Conservation (phyloP, 768 basidiomycete species). For the Trametes cinnabarina region DNA sequence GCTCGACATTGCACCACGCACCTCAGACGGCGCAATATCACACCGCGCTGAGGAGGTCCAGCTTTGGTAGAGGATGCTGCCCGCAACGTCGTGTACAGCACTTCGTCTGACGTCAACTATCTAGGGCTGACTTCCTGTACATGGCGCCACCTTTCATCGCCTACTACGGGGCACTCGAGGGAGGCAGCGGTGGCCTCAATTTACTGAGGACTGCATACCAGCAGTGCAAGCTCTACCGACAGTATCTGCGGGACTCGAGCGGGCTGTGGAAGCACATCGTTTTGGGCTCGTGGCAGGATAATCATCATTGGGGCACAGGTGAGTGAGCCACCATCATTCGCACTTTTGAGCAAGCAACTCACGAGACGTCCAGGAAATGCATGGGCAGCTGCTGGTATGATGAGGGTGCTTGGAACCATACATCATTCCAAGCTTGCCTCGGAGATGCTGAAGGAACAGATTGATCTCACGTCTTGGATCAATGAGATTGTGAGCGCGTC, state of each 20-base stretch:
- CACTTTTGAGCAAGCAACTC: not conserved
- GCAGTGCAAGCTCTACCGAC: constrained; percentile 56
- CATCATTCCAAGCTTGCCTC: constrained; percentile 41
- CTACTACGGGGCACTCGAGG: constrained; percentile 54
- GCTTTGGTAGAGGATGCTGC: constrained; percentile 41
- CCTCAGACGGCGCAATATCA: constrained; percentile 55
- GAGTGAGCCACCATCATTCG: not conserved
- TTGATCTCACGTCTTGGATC: constrained; percentile 51
- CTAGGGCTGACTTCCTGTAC: constrained; percentile 57
- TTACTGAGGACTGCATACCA: constrained; percentile 52
- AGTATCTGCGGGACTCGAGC: constrained; percentile 45
- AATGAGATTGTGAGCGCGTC: constrained; percentile 47
- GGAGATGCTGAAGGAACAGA: constrained; percentile 38
- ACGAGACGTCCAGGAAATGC: constrained; percentile 45
- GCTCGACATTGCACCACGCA: constrained; percentile 42
- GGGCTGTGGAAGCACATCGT: constrained; percentile 59
- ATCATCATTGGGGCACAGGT: constrained; percentile 60
- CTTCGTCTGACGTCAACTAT: not conserved
- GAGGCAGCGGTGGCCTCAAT: constrained; percentile 32
- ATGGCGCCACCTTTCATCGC: constrained; percentile 69
- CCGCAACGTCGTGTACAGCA: not conserved
- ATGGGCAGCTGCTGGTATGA: constrained; percentile 71
- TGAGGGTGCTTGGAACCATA: constrained; percentile 57
- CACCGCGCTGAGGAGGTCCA: constrained; percentile 53
- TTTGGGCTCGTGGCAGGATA: constrained; percentile 45